phyloP scores from a whole-genome alignment of 768 basidiomycete species.

The Collybia nuda region DNA sequence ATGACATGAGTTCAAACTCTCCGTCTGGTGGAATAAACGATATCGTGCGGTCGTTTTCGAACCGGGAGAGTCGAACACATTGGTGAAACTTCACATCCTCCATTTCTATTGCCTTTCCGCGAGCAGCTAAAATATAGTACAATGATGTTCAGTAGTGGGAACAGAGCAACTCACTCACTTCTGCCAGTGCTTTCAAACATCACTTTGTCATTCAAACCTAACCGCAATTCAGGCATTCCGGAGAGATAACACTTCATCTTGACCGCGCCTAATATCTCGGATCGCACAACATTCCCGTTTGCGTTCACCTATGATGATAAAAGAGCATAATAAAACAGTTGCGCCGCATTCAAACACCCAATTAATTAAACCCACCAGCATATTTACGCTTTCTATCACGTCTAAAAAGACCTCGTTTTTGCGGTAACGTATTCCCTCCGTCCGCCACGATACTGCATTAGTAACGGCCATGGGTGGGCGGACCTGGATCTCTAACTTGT shows the following conservation, averaged over 20 bases:
- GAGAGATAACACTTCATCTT: constrained; percentile 99
- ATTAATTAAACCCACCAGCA: constrained; percentile 63
- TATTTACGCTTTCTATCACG: constrained; percentile 96
- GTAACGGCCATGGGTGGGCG: constrained; percentile 96
- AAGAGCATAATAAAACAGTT: no score
- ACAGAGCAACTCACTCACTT: constrained; percentile 50
- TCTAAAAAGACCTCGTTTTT: constrained; percentile 99
- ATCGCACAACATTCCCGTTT: constrained; percentile 94
- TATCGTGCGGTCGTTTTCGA: constrained; percentile 98
- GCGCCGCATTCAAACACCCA: not conserved
- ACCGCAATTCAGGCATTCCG: constrained; percentile 97
- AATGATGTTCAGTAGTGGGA: not conserved
- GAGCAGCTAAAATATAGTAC: constrained; percentile 54
- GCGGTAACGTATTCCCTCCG: constrained; percentile 93
- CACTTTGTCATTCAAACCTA: constrained; percentile 98
- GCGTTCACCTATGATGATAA: constrained; percentile 82
- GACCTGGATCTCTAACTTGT: constrained; percentile 92
- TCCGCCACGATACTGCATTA: constrained; percentile 98
- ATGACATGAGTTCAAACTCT: constrained; percentile 98
- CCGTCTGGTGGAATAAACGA: constrained; percentile 99
- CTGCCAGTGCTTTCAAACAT: constrained; percentile 99
- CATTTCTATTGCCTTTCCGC: constrained; percentile 99
- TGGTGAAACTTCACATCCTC: constrained; percentile 99
- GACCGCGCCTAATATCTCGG: constrained; percentile 96
- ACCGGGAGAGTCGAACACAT: constrained; percentile 94